These are phyloP conservation scores for Candida tropicalis DNA, from an alignment of 1,139 yeast species.

Conservation along the genomic window DNA sequence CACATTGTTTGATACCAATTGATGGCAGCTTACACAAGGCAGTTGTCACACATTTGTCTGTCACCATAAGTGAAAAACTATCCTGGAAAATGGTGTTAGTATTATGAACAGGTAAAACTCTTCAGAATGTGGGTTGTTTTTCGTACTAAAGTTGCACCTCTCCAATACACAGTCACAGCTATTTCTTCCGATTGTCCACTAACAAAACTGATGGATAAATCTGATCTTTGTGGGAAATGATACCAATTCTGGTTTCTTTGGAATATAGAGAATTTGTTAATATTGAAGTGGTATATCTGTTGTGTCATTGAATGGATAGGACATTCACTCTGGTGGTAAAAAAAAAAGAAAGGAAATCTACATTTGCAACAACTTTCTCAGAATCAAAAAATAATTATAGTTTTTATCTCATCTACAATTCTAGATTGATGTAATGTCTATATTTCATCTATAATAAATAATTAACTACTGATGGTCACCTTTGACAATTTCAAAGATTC, in stretches of 20 bases:
- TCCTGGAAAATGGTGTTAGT: constrained; percentile 16
- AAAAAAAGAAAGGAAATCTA: no score
- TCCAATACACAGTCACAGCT: constrained; percentile 23
- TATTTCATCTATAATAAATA: constrained; percentile 2
- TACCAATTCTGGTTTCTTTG: constrained; percentile 20
- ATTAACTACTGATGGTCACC: not conserved
- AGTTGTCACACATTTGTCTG: constrained; percentile 19
- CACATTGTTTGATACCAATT: constrained; percentile 27
- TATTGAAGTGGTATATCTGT: constrained; percentile 10
- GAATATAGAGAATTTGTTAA: constrained; percentile 16
- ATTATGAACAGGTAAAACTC: no score
- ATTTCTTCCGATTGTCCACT: constrained; percentile 11
- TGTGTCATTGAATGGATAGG: not conserved
- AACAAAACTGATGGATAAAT: constrained; percentile 23
- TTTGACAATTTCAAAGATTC: constrained; percentile 22
- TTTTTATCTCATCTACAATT: not conserved
- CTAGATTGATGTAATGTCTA: not conserved
- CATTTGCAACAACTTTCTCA: no score
- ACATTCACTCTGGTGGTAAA: no score
- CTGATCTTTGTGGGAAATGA: constrained; percentile 32
- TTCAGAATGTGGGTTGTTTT: no score
- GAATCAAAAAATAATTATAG: no score
- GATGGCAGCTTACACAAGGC: constrained; percentile 25
- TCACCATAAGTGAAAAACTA: constrained; percentile 17
- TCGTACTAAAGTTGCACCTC: constrained; percentile 25